phyloP scores from a whole-genome alignment of 441 rosid species.

The Sinapis alba region DNA sequence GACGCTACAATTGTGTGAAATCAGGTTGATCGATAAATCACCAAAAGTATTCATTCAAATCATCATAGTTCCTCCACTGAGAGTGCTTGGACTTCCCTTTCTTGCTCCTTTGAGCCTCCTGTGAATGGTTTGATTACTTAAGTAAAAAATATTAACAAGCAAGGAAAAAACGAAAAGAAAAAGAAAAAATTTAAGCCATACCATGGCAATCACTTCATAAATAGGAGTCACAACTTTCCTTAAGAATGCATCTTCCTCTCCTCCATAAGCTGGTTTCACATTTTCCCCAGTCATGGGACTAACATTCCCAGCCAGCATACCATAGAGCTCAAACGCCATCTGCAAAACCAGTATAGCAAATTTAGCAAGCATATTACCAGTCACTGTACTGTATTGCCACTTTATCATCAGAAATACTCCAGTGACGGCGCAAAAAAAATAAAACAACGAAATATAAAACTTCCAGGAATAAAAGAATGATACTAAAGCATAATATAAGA shows the following conservation, averaged over 20 bases:
- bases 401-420: constrained; percentile 11
- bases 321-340: constrained; percentile 99
- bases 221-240: constrained; percentile 90
- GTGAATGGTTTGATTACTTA: constrained; percentile 27
- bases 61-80: constrained; percentile 99
- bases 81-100: constrained; percentile 90
- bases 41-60: constrained; percentile 97
- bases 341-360: constrained; percentile 34
- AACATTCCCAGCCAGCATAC: constrained; percentile 95
- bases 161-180: too few relatives aligned
- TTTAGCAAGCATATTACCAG: not conserved
- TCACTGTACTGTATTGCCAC: not conserved
- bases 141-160: not conserved
- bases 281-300: constrained; percentile 98
- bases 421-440: constrained; percentile 1
- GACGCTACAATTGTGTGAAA: not conserved
- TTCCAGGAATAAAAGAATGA: not conserved
- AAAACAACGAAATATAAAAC: not conserved
- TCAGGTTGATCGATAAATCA: constrained; percentile 34
- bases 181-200: constrained; percentile 24
- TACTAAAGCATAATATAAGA: not conserved
- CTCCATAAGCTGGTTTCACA: constrained; percentile 95
- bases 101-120: constrained; percentile 92
- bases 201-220: constrained; percentile 82
- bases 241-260: constrained; percentile 96